Evolutionary conservation across 106 monocot genomes (phyloP).

Genomic region (Dendrobium catenatum): DNA sequence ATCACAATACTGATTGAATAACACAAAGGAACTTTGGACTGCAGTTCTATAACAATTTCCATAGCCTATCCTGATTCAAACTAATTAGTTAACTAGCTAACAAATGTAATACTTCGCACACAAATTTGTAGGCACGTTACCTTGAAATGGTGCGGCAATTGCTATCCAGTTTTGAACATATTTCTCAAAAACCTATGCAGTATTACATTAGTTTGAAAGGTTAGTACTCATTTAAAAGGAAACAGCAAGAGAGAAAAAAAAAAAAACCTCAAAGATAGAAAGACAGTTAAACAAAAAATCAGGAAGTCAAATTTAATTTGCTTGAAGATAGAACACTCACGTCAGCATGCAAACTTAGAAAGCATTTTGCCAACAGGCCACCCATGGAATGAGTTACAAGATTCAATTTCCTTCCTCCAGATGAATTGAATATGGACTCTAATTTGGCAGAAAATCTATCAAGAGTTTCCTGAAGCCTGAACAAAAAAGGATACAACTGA

Average conservation of each 20-base stretch:
- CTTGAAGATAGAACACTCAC: constrained; percentile 31
- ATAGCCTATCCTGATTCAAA: not conserved
- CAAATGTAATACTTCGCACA: not conserved
- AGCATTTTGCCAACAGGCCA: constrained; percentile 89
- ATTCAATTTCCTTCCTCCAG: constrained; percentile 84
- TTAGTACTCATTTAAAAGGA: not conserved
- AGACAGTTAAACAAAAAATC: not conserved
- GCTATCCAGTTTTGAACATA: constrained; percentile 98
- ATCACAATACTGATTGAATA: not conserved
- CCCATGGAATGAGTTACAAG: constrained; percentile 98
- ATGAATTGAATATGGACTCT: constrained; percentile 53
- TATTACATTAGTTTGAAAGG: not conserved
- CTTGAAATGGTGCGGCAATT: constrained; percentile 99
- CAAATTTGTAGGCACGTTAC: constrained; percentile 12
- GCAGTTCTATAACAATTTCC: not conserved
- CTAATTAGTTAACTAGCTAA: not conserved
- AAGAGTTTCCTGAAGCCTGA: constrained; percentile 85
- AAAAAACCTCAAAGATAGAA: not conserved
- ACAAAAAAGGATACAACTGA: constrained; percentile 6
- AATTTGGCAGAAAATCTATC: constrained; percentile 70
- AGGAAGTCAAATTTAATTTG: not conserved
- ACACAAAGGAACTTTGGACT: not conserved
- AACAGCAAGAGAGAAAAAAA: not conserved
- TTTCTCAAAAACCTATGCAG: constrained; percentile 81
- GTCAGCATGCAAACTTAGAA: constrained; percentile 69